Evolutionary conservation across 495 filamentous ascomycete species (phyloP).

Genomic region (Tetracladium setigerum): DNA sequence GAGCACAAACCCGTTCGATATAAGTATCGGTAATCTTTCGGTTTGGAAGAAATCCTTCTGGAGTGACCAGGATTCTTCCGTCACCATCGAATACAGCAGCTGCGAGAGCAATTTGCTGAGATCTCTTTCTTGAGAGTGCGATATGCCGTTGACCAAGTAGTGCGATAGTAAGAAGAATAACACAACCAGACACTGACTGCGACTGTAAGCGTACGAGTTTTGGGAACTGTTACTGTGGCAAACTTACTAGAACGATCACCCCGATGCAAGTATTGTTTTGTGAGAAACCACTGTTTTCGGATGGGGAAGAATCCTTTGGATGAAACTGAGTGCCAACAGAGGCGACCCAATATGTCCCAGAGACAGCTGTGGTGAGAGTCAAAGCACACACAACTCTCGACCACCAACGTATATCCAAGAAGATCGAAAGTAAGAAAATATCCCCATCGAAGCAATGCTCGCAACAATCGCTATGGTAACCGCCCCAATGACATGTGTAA

Average conservation of each 20-base stretch:
- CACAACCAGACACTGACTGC: slow-evolving; percentile 52
- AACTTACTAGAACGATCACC: slow-evolving; percentile 53
- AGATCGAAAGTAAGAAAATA: slow-evolving; percentile 74
- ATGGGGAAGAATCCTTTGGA: not conserved
- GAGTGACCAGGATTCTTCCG: slow-evolving; percentile 70
- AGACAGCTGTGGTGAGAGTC: slow-evolving; percentile 64
- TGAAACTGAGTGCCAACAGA: slow-evolving; percentile 41
- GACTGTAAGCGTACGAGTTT: not conserved
- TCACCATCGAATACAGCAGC: slow-evolving; percentile 68
- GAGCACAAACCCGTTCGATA: slow-evolving; percentile 45
- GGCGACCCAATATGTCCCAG: slow-evolving; percentile 86
- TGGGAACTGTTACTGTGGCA: not conserved
- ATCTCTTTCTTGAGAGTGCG: slow-evolving; percentile 49
- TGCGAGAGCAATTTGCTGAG: slow-evolving; percentile 72
- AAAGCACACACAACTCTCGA: slow-evolving; percentile 58
- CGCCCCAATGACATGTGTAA: slow-evolving; percentile 56
- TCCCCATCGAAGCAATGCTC: slow-evolving; percentile 54
- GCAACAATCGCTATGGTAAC: slow-evolving; percentile 64
- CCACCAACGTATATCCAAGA: slow-evolving; percentile 73
- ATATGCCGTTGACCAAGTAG: slow-evolving; percentile 24
- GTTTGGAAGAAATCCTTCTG: slow-evolving; percentile 73
- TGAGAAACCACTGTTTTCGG: slow-evolving; percentile 10
- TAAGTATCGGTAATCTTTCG: slow-evolving; percentile 75
- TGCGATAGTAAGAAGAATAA: slow-evolving; percentile 43
- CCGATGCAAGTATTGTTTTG: slow-evolving; percentile 55